Conservation (phyloP, 1,284 basidiomycete species). For the Sphagnurus paluster region DNA sequence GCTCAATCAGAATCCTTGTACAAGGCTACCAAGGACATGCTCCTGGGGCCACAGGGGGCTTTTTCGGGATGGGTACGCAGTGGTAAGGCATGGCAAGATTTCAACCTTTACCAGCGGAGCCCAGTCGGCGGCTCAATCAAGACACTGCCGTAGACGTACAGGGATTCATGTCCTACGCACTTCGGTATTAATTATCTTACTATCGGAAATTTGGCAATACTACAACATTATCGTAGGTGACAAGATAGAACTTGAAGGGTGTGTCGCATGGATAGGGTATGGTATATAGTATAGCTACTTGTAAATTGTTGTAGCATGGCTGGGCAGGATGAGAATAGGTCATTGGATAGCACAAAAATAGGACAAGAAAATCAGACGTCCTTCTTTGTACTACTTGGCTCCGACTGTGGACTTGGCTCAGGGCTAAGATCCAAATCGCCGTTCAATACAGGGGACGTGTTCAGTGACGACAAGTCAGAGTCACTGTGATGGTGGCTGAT, state of each 20-base stretch:
- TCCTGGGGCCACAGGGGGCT: slow-evolving; percentile 41
- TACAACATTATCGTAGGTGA: slow-evolving; percentile 6
- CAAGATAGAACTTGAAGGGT: not conserved
- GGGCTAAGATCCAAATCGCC: slow-evolving; percentile 16
- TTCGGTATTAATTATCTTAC: too few relatives aligned
- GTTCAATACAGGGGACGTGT: slow-evolving; percentile 12
- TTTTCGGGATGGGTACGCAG: slow-evolving; percentile 66
- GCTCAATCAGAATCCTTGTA: slow-evolving; percentile 40
- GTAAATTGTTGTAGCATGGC: slow-evolving; percentile 1
- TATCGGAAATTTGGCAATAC: not conserved
- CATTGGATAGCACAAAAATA: not conserved
- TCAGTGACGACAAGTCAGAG: slow-evolving; percentile 39
- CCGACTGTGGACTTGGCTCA: slow-evolving; percentile 10
- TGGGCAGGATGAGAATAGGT: not conserved
- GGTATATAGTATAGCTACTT: slow-evolving; percentile 12
- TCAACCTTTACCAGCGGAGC: slow-evolving; percentile 27
- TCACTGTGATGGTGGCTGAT: slow-evolving; percentile 35
- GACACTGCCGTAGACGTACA: too few relatives aligned
- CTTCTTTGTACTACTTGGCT: slow-evolving; percentile 15
- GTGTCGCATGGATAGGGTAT: not conserved
- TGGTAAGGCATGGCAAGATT: slow-evolving; percentile 53
- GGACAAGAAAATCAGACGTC: slow-evolving; percentile 9
- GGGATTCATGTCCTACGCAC: too few relatives aligned
- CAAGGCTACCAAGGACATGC: slow-evolving; percentile 44
- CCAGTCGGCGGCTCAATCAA: too few relatives aligned